Conservation (phyloP, 2,329 filamentous ascomycete species). For the Ceratocystis ficicola region DNA sequence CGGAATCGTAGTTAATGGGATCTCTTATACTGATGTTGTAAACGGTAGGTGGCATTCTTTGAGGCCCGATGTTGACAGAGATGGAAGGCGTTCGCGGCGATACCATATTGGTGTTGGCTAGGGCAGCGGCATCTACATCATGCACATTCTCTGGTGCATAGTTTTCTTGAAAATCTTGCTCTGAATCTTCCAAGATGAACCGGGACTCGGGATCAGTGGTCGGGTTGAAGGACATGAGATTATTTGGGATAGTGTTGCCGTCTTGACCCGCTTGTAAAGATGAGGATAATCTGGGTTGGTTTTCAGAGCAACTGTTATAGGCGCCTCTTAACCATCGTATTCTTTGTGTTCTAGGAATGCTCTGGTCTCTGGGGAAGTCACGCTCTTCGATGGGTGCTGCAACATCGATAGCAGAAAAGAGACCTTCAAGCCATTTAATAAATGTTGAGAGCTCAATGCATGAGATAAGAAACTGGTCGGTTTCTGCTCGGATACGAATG, state of each 20-base stretch:
- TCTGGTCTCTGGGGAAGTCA: slow-evolving; percentile 49
- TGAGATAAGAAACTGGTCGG: slow-evolving; percentile 60
- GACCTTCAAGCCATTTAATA: slow-evolving; percentile 53
- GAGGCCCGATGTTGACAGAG: not conserved
- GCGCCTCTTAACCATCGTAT: slow-evolving; percentile 39
- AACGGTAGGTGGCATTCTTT: slow-evolving; percentile 22
- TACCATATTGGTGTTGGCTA: slow-evolving; percentile 19
- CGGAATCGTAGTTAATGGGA: slow-evolving; percentile 37
- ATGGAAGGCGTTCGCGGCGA: slow-evolving; percentile 24
- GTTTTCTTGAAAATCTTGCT: slow-evolving; percentile 23
- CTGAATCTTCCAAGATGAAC: slow-evolving; percentile 19
- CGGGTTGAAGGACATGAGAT: not conserved
- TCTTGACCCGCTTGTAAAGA: not conserved
- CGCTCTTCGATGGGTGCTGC: slow-evolving; percentile 59
- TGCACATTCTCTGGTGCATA: slow-evolving; percentile 19
- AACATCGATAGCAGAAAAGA: slow-evolving; percentile 64
- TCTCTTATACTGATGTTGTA: slow-evolving; percentile 31
- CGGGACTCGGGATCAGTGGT: slow-evolving; percentile 2
- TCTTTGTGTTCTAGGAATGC: slow-evolving; percentile 45
- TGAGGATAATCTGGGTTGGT: slow-evolving; percentile 26
- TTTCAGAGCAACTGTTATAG: slow-evolving; percentile 25
- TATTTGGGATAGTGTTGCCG: not conserved
- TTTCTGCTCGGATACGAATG: slow-evolving; percentile 59
- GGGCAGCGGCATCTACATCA: slow-evolving; percentile 6
- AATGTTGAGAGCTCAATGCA: slow-evolving; percentile 53